These are phyloP conservation scores for Saussurea involucrata DNA, from an alignment of 129 eudicot species.

Conservation along the genomic window DNA sequence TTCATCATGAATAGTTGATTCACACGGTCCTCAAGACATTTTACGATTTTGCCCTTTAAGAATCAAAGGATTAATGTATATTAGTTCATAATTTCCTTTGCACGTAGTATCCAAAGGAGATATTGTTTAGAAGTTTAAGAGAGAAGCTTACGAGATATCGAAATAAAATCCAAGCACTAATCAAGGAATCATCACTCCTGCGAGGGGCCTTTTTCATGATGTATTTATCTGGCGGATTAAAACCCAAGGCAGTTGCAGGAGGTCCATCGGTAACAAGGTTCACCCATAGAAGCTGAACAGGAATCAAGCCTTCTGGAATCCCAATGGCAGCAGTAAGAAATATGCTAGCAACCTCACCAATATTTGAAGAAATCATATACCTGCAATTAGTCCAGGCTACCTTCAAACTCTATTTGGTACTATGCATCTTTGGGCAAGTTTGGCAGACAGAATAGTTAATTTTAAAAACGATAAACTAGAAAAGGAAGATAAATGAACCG, in stretches of 20 bases:
- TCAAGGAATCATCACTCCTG: conserved; percentile 61
- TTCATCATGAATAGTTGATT: too few relatives aligned
- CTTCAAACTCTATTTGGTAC: neutral
- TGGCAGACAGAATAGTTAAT: neutral
- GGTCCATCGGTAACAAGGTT: conserved; percentile 69
- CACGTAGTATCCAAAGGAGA: neutral
- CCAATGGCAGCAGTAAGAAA: conserved; percentile 63
- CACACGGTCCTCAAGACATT: too few relatives aligned
- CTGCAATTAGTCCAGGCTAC: conserved; percentile 23
- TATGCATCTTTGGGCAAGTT: neutral
- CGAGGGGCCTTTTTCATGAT: conserved; percentile 61
- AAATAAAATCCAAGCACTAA: conserved; percentile 59
- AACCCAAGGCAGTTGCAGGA: conserved; percentile 71
- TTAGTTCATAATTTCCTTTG: too few relatives aligned
- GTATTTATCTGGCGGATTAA: conserved; percentile 64
- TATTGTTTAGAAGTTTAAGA: neutral
- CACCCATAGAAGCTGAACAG: conserved; percentile 73
- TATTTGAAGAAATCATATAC: conserved; percentile 65
- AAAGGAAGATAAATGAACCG: conserved; percentile 30
- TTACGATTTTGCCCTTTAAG: neutral
- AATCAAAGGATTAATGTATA: neutral
- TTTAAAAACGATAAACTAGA: neutral
- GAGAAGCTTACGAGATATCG: conserved; percentile 49
- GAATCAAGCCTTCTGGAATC: conserved; percentile 61
- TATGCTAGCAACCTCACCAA: conserved; percentile 67